Base-by-base conservation (phyloP, 345 rosid species). In the Trapa incisa region DNA sequence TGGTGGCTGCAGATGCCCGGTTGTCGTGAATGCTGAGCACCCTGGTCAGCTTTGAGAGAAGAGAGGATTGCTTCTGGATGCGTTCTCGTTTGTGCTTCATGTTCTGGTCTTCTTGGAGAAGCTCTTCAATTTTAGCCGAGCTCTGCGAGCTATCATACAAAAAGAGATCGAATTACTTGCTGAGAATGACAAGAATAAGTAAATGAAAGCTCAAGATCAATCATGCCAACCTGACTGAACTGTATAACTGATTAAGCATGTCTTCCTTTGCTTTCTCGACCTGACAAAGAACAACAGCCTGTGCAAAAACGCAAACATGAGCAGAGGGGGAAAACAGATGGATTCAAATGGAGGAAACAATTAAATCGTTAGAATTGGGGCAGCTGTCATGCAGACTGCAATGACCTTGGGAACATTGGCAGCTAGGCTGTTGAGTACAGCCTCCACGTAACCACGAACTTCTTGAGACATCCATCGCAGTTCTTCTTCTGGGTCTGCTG, bases 231-330 rank as follows among this genome's bases (percentile, higher is more conserved):
- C 99, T 95, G 57, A 95, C 75, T 32, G 90, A 85, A 75, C 96
- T 87, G 77, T 95, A 95, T 57, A 95, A 78, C 74, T 91, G 97
- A 76, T 87, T 95, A 66, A 95, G 84, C 99, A 95, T 95, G 74
- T 95, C 97, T 84, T 95, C 99, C 79, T 86, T 91, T 22, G 97
- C 82, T 78, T 95, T 95, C 79, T 95, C 99, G 54, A 95, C 99
- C 85, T 95, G 99, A 80, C 99, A 95, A 72, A 95, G 97, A 80
- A 95, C 97, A 50, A 95, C 86, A 11, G 99, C 99, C 99, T 95
- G 96, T 77, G 73, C 71, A 68, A 66, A 57, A 66, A 57, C 73
- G 70, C 47, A 74, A 62, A 52, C 11, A 72, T 57, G 58, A 66
- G 63, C 37, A 9, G 64, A 64, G 74, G 43, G 7, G 43, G 7